Percentiles rank a stretch among this genome's conserved stretches.
phyloP scores from a whole-genome alignment of 2,329 filamentous ascomycete species.

The Xylaria sp. region DNA sequence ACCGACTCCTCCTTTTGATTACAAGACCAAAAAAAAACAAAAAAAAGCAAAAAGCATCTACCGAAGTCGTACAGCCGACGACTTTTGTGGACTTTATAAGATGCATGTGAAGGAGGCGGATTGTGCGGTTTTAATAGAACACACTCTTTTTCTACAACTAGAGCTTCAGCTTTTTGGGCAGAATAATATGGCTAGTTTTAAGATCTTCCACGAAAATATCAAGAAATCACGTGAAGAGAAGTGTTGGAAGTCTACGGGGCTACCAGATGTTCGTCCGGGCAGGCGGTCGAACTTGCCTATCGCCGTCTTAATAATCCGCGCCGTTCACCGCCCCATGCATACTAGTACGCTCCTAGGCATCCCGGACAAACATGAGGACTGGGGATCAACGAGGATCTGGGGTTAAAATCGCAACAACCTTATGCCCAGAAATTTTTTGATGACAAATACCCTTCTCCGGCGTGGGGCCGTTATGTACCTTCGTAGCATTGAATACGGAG shows the following conservation, averaged over 20 bases:
- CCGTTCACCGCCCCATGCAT: background rate
- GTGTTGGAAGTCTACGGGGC: background rate
- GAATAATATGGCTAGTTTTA: background rate
- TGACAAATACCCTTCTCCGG: background rate
- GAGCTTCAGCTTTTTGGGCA: background rate
- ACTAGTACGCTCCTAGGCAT: background rate
- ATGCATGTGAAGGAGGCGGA: background rate
- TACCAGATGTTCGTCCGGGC: background rate
- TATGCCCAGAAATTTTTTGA: background rate
- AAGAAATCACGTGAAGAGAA: background rate
- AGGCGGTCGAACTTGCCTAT: background rate
- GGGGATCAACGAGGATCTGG: background rate
- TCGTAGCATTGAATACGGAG: background rate
- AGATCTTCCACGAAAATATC: background rate
- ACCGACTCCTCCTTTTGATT: background rate
- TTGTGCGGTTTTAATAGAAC: background rate
- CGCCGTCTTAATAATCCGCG: background rate
- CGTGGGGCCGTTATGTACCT: background rate
- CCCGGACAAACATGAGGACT: background rate
- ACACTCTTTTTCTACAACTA: background rate
- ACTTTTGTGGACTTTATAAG: background rate
- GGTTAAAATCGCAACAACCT: background rate
- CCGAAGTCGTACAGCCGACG: background rate
- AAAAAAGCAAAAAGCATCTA: background rate
- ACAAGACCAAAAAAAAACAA: background rate